A percentile compares a stretch with the other conserved stretches of the same genome.
These are phyloP conservation scores for Harringtonia lauricola DNA, from an alignment of 2,329 filamentous ascomycete genomes.

Conservation along the genomic window DNA sequence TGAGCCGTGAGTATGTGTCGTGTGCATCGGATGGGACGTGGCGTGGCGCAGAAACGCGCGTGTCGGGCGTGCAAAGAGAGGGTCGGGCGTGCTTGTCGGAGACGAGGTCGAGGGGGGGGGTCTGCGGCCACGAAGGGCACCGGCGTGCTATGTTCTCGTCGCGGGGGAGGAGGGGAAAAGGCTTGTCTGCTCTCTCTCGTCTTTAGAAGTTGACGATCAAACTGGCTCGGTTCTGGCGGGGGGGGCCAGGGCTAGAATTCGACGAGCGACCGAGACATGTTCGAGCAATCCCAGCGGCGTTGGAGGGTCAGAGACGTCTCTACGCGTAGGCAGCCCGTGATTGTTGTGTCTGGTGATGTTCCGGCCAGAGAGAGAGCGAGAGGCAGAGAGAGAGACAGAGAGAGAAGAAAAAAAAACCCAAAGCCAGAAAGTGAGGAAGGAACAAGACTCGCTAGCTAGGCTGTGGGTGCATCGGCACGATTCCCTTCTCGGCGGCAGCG, in stretches of 20 bases:
- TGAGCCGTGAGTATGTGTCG: neutral
- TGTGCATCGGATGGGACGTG: neutral
- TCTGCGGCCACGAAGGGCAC: too few species aligned
- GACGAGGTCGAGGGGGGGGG: too few species aligned
- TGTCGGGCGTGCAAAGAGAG: too few species aligned
- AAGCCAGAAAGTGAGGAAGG: too few species aligned
- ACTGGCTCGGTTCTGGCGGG: slow-evolving; percentile 7
- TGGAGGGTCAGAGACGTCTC: neutral
- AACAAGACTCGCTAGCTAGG: too few species aligned
- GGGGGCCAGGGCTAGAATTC: slow-evolving; percentile 27
- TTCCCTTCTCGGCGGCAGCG: slow-evolving; percentile 3
- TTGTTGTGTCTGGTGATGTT: too few species aligned
- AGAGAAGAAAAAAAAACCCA: neutral
- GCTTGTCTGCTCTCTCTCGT: too few species aligned
- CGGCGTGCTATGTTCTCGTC: too few species aligned
- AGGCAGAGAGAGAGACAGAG: too few species aligned
- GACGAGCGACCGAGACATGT: slow-evolving; percentile 26
- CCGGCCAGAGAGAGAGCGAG: too few species aligned
- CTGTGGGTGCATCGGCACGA: slow-evolving; percentile 3
- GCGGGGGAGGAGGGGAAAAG: too few species aligned
- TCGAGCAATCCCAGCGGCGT: slow-evolving; percentile 10
- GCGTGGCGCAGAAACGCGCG: neutral
- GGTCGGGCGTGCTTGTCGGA: neutral
- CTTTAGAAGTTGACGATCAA: too few species aligned
- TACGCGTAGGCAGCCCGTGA: neutral